Base-by-base conservation (phyloP, 148 eudicot species). In the Rhododendron molle region DNA sequence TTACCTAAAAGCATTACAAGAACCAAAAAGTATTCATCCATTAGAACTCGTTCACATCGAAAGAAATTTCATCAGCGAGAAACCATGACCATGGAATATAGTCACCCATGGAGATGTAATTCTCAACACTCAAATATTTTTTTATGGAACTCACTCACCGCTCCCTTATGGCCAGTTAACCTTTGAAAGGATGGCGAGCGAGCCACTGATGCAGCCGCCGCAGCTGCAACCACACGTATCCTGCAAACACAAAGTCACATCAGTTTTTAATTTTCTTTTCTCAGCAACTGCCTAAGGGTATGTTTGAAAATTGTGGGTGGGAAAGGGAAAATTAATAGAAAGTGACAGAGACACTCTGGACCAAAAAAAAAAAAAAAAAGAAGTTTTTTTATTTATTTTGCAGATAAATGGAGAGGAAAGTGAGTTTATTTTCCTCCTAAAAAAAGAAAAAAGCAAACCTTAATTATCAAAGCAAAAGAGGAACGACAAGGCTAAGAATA, bases 211-310 rank as follows among this genome's bases (percentile, higher is more conserved):
- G 98, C 92, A 87, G 99, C 99, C 78, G 99, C 99, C 71, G 99
- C 99, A 83, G 95, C 99, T 72, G 99, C 99, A 85, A 95, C 99
- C 76, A 97, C 99, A 47, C 99, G 98, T 91, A 97, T 95, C 93
- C 99, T 97, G 93, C 88, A 89, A 82, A 85, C 89, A 69, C 89
- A 34, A 79, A 71, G 38, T 38, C 62, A 34, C 43, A 13, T n/a
- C 34, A 21, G 40, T 67, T 47, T 30, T 44, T 20, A 30, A 49
- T 15, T 38, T 40, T 13, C 20, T 14, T 23, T 76, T 20, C 13
- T 10, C 43, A 67, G 21, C 83, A 83, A 67, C 34, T 43, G 44
- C 14, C 67, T 7, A 30, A 69, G 74, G 36, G 18, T 69, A 36
- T 28, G 16, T 69, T 69, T 30, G 36, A 69, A 69, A 69, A 69